Conservation (phyloP, 2,329 filamentous ascomycete species). For the Xylariaceae sp. region DNA sequence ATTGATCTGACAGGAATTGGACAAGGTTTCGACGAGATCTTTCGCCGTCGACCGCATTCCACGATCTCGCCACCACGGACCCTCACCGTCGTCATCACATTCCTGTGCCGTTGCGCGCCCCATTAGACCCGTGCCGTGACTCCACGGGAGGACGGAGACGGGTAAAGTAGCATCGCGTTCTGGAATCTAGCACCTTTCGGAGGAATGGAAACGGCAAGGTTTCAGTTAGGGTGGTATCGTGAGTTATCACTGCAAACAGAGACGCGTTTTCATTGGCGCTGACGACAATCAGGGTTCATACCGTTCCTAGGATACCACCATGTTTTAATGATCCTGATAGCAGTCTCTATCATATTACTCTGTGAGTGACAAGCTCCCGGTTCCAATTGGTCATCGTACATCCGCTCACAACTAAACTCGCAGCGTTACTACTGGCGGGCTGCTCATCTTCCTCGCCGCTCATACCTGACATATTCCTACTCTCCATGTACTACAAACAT, state of each 20-base stretch:
- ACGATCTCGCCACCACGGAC: constrained; percentile 11
- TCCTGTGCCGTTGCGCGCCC: constrained; percentile 26
- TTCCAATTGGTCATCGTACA: not conserved
- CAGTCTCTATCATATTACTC: constrained; percentile 85
- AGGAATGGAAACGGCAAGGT: constrained; percentile 28
- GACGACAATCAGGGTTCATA: constrained; percentile 49
- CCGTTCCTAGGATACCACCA: constrained; percentile 72
- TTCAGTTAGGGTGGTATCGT: constrained; percentile 34
- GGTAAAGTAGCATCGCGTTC: constrained; percentile 23
- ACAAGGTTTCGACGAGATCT: constrained; percentile 15
- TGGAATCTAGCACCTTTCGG: constrained; percentile 18
- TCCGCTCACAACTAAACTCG: constrained; percentile 6
- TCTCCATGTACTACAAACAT: constrained; percentile 92
- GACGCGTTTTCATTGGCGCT: not conserved
- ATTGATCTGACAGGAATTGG: constrained; percentile 29
- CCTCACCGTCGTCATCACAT: constrained; percentile 11
- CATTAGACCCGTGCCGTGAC: constrained; percentile 29
- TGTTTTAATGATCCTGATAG: constrained; percentile 96
- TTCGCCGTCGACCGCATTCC: constrained; percentile 17
- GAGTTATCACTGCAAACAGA: constrained; percentile 19
- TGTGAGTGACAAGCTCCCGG: constrained; percentile 58
- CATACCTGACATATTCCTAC: constrained; percentile 93
- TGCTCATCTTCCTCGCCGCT: constrained; percentile 95
- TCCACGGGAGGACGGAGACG: constrained; percentile 33
- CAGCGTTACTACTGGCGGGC: constrained; percentile 86